Percentiles rank a stretch among this genome's conserved stretches.
Conservation (phyloP, 192 early-diverging fungal species). For the Coemansia sp. region DNA sequence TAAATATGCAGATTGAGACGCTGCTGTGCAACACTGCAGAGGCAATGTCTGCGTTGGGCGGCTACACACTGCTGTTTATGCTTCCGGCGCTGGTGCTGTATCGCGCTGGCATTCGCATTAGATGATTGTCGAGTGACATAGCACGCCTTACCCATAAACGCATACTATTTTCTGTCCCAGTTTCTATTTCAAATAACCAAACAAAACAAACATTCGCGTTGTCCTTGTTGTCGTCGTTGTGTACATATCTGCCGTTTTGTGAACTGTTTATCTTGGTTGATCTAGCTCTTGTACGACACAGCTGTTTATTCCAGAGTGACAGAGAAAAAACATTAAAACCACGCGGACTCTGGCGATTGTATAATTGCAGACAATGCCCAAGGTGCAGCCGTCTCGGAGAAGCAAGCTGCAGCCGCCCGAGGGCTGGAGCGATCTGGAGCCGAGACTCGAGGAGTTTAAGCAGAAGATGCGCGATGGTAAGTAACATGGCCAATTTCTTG, state of each 20-base stretch:
- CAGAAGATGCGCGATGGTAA: constrained; percentile 88
- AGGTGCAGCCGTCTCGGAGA: constrained; percentile 60
- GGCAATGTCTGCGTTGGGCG: constrained; percentile 50
- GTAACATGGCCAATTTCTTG: constrained; percentile 1
- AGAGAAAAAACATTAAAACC: not conserved
- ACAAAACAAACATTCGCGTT: too few relatives aligned
- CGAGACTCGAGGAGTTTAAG: constrained; percentile 85
- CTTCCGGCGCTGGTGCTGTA: constrained; percentile 35
- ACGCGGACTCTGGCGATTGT: not conserved
- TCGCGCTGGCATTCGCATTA: constrained; percentile 15
- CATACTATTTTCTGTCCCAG: not conserved
- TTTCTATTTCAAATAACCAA: not conserved
- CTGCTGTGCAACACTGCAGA: constrained; percentile 54
- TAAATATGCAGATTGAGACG: constrained; percentile 81
- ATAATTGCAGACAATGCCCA: constrained; percentile 59
- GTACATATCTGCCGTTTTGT: not conserved
- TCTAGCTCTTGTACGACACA: too few relatives aligned
- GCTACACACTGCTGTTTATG: constrained; percentile 58
- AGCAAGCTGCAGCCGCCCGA: constrained; percentile 87
- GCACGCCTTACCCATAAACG: not conserved
- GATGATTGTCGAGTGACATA: constrained; percentile 11
- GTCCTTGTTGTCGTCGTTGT: not conserved
- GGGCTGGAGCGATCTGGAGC: constrained; percentile 95
- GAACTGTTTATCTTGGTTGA: not conserved
- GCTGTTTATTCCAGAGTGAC: not conserved